Evolutionary conservation across 2,329 filamentous ascomycete genomes (phyloP).

Genomic region (Monosporascus sp.): DNA sequence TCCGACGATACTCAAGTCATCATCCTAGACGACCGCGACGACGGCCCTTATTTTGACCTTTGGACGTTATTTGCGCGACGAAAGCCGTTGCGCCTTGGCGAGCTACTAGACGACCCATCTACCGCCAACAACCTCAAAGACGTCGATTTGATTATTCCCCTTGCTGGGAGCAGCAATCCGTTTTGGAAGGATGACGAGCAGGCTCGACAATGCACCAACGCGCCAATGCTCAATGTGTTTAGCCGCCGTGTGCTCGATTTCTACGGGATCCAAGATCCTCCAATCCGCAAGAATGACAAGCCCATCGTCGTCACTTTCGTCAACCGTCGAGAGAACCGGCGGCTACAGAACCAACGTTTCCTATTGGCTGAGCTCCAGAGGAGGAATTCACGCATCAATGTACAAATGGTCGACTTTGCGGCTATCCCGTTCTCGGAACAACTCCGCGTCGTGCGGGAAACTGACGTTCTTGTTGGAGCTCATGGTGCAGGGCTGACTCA

Average conservation of each 20-base stretch:
- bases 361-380: constrained; percentile 22
- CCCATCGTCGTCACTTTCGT: constrained; percentile 30
- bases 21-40: constrained; percentile 27
- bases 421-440: constrained; percentile 32
- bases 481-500: constrained; percentile 41
- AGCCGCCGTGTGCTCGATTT: constrained; percentile 24
- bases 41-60: constrained; percentile 32
- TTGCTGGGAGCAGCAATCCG: constrained; percentile 35
- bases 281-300: constrained; percentile 1
- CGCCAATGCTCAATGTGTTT: constrained; percentile 28
- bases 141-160: constrained; percentile 32
- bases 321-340: constrained; percentile 27
- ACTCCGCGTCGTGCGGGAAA: constrained; percentile 27
- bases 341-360: constrained; percentile 22
- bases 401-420: constrained; percentile 33
- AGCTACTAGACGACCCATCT: constrained; percentile 11
- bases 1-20: constrained; percentile 27
- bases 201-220: constrained; percentile 24
- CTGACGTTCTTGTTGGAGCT: constrained; percentile 37
- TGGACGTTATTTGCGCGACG: constrained; percentile 31
- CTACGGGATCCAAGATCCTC: constrained; percentile 17
- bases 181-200: constrained; percentile 37
- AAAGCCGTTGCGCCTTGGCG: constrained; percentile 22
- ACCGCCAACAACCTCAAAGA: constrained; percentile 6
- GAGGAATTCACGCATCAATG: constrained; percentile 19